Evolutionary conservation across 2,329 filamentous ascomycete species (phyloP).

Genomic region (Fusarium neocosmosporiellum): DNA sequence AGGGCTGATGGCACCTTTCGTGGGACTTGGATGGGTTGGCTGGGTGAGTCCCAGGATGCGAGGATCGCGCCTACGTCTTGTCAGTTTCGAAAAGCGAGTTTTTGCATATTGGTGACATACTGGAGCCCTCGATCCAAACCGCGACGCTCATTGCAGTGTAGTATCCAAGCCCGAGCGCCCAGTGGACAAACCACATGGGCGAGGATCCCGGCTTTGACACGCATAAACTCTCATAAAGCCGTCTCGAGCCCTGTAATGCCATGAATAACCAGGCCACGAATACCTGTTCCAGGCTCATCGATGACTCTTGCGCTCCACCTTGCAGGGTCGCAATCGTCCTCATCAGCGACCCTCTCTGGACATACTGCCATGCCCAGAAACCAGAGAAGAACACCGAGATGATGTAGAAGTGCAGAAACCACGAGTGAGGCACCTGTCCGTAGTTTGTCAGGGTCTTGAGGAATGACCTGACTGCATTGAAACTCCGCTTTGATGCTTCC

Average conservation of each 20-base stretch:
- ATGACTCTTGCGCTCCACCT: conserved; percentile 26
- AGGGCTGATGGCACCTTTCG: conserved; percentile 57
- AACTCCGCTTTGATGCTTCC: conserved; percentile 1
- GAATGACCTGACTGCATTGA: conserved; percentile 37
- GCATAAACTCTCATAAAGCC: conserved; percentile 78
- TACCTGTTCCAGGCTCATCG: conserved; percentile 71
- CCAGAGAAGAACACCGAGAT: conserved; percentile 74
- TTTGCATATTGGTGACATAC: conserved; percentile 56
- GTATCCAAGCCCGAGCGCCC: conserved; percentile 80
- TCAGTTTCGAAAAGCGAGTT: conserved; percentile 11
- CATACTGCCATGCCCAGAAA: conserved; percentile 79
- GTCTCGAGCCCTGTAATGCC: conserved; percentile 77
- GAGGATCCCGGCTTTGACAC: conserved; percentile 73
- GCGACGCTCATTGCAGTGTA: conserved; percentile 80
- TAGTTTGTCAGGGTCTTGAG: conserved; percentile 46
- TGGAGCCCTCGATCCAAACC: conserved; percentile 85
- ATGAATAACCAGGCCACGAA: conserved; percentile 77
- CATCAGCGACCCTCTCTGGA: conserved; percentile 65
- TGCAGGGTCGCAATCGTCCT: conserved; percentile 56
- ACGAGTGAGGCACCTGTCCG: conserved; percentile 82
- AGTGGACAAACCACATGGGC: conserved; percentile 88
- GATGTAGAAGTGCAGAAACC: conserved; percentile 91
- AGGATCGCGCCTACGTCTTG: conserved; percentile 47
- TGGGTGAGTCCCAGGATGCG: conserved; percentile 45
- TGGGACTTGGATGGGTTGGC: conserved; percentile 32